Percentiles rank a stretch among this genome's conserved stretches.
These are phyloP conservation scores for Daldinia eschscholtzii DNA, from an alignment of 2,329 filamentous ascomycete genomes.

Conservation along the genomic window DNA sequence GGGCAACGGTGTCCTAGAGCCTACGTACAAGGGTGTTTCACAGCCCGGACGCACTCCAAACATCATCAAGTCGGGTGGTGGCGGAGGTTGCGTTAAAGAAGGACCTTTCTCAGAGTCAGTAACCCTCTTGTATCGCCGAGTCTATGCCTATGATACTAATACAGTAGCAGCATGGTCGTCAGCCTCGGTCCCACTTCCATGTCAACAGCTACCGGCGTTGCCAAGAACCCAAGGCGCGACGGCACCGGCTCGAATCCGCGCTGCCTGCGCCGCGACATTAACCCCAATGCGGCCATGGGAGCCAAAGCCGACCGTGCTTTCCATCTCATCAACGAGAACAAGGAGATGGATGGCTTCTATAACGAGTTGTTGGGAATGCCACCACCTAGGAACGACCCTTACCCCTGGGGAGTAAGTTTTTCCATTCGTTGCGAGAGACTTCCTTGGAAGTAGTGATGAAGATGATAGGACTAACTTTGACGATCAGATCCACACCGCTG, in stretches of 20 bases:
- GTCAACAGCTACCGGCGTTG: slow-evolving; percentile 47
- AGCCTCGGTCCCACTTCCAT: slow-evolving; percentile 56
- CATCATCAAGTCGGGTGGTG: slow-evolving; percentile 60
- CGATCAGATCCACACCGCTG: slow-evolving; percentile 53
- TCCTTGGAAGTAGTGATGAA: too few relatives aligned
- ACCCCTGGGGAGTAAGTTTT: slow-evolving; percentile 55
- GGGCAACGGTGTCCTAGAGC: slow-evolving; percentile 58
- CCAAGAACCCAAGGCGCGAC: slow-evolving; percentile 53
- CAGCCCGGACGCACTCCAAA: slow-evolving; percentile 55
- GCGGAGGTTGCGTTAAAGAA: slow-evolving; percentile 66
- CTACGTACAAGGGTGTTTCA: slow-evolving; percentile 45
- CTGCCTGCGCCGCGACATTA: slow-evolving; percentile 59
- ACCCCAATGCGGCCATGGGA: slow-evolving; percentile 54
- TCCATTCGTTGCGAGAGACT: too few relatives aligned
- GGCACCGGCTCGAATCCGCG: slow-evolving; percentile 57
- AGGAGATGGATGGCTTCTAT: slow-evolving; percentile 58
- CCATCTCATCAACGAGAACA: slow-evolving; percentile 54
- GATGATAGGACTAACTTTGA: too few relatives aligned
- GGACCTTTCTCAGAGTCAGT: slow-evolving; percentile 62
- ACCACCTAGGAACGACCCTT: slow-evolving; percentile 52
- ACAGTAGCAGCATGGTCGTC: slow-evolving; percentile 56
- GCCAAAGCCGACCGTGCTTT: slow-evolving; percentile 53
- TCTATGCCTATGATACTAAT: slow-evolving; percentile 26
- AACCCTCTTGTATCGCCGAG: not conserved
- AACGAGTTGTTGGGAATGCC: slow-evolving; percentile 57